Conservation (phyloP, 176 grass and related monocot genomes). For the Musa acuminata region DNA sequence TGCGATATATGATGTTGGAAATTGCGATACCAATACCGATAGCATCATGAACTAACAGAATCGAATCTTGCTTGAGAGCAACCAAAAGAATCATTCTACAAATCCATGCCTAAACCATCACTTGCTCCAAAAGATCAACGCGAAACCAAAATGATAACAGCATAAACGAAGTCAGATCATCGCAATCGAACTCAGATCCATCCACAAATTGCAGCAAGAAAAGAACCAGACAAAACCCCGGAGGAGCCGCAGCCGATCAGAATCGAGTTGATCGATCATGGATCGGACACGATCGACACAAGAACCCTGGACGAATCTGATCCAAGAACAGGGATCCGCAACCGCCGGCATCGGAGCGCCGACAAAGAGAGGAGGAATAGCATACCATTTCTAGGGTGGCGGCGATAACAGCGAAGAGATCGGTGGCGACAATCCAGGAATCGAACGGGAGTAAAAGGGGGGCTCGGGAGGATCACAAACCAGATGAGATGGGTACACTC, state of each 20-base stretch:
- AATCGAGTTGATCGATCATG: background rate
- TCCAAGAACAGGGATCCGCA: background rate
- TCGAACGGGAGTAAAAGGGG: background rate
- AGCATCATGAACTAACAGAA: no score
- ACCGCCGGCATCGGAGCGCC: background rate
- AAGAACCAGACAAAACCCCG: background rate
- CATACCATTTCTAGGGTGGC: background rate
- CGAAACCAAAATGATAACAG: no score
- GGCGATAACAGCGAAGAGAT: background rate
- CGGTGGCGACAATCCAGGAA: background rate
- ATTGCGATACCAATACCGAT: no score
- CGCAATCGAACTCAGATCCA: background rate
- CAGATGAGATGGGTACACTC: no score
- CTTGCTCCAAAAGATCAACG: background rate
- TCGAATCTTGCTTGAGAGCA: no score
- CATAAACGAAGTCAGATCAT: no score
- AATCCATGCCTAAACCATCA: no score
- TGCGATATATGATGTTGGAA: no score
- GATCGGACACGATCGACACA: background rate
- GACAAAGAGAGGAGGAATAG: background rate
- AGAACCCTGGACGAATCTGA: background rate
- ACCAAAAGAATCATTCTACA: no score
- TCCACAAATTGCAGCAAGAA: background rate
- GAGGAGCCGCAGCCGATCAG: no score
- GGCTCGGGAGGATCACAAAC: no score